Percentiles rank a stretch among this genome's conserved stretches.
Conservation (phyloP, 208 protist species). For the Leishmania tropica region DNA sequence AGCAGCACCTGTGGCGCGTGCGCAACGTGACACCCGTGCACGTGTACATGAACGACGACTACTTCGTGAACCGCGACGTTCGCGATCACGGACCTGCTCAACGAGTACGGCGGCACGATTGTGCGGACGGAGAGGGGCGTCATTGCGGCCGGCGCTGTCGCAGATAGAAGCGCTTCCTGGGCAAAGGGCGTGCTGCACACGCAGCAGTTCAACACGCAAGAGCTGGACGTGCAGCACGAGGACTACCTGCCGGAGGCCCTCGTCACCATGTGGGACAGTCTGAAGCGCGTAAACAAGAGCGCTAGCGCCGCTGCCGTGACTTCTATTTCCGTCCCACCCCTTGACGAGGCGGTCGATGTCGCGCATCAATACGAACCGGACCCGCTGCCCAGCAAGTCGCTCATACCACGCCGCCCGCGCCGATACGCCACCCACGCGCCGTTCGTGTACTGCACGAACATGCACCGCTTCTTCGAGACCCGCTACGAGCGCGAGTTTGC, state of each 20-base stretch:
- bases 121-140: conserved; percentile 36
- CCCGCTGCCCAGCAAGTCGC: not conserved
- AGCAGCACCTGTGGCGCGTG: conserved; percentile 66
- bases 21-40: conserved; percentile 54
- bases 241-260: conserved; percentile 16
- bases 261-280: conserved; percentile 15
- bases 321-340: not conserved
- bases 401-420: conserved; percentile 8
- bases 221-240: conserved; percentile 42
- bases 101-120: conserved; percentile 63
- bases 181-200: conserved; percentile 39
- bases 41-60: conserved; percentile 81
- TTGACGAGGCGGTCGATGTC: not conserved
- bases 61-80: conserved; percentile 67
- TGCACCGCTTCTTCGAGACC: conserved; percentile 42
- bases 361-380: conserved; percentile 3
- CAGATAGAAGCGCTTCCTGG: conserved; percentile 16
- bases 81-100: conserved; percentile 57
- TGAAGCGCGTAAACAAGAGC: not conserved
- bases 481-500: conserved; percentile 50
- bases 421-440: conserved; percentile 62
- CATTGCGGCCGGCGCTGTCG: not conserved
- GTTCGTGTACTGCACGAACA: conserved; percentile 71
- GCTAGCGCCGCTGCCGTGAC: not conserved
- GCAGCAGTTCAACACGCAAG: conserved; percentile 49